phyloP scores from a whole-genome alignment of 2,329 filamentous ascomycete species.

The Ceratocystis lukuohia region DNA sequence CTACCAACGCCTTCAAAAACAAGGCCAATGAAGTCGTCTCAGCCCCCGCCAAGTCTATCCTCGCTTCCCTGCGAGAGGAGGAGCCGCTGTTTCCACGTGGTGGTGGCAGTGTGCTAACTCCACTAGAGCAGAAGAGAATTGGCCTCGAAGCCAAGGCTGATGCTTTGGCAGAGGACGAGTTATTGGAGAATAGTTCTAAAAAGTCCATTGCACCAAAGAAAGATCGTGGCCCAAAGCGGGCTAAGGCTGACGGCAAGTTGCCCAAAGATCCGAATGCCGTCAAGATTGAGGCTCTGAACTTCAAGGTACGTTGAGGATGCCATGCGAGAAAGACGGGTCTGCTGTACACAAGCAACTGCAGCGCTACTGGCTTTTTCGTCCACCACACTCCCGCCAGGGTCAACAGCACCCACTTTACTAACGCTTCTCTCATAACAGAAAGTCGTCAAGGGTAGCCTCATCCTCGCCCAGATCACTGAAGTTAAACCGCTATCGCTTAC shows the following conservation, averaged over 20 bases:
- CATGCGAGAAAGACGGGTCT: background rate
- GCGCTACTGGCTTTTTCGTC: background rate
- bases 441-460: slow-evolving; percentile 68
- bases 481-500: slow-evolving; percentile 70
- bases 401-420: background rate
- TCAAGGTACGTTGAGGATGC: slow-evolving; percentile 49
- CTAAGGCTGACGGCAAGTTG: slow-evolving; percentile 37
- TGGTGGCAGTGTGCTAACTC: slow-evolving; percentile 78
- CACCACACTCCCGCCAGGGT: background rate
- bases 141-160: slow-evolving; percentile 85
- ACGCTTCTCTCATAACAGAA: slow-evolving; percentile 38
- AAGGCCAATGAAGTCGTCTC: slow-evolving; percentile 26
- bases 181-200: slow-evolving; percentile 9
- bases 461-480: slow-evolving; percentile 73
- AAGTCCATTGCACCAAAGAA: slow-evolving; percentile 14
- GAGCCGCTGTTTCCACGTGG: slow-evolving; percentile 87
- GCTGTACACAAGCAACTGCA: background rate
- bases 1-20: slow-evolving; percentile 28
- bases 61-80: slow-evolving; percentile 53
- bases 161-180: slow-evolving; percentile 66
- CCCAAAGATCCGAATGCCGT: slow-evolving; percentile 39
- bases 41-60: slow-evolving; percentile 27
- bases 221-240: slow-evolving; percentile 26
- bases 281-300: slow-evolving; percentile 76
- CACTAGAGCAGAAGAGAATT: slow-evolving; percentile 92